Base-by-base conservation (phyloP, 805 yeast genomes). In the Candida chilensis region DNA sequence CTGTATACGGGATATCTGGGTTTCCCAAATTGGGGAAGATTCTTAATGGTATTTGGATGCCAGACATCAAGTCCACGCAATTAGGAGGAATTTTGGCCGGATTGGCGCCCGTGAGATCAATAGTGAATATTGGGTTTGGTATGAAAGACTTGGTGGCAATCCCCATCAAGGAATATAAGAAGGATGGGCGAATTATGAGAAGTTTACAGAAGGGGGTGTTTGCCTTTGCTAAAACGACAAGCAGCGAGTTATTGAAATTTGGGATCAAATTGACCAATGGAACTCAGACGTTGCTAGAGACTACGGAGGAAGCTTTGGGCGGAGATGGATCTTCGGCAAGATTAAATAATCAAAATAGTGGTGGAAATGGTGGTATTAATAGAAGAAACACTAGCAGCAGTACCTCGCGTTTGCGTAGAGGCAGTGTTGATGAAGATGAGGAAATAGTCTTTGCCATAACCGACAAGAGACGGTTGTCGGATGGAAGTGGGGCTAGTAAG, bases 241-340 rank as follows among this genome's bases (percentile, higher is more conserved):
- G 92, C 3, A 81, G 78, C 33, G 96, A 88, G 48, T 52, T 87
- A 20, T 59, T 88, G 27, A 79, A 80, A 41, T 61, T 88, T 27
- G 95, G 96, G 1, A 90, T 83, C 0, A 85, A 81, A 42, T 47
- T 88, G 17, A 88, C 94, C 1, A 79, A 87, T 7, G 96, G 96
- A 0, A 83, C 95, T 0, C 96, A 87, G 44, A 74, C 78, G 0
- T 52, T 84, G 3, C 52, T 88, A 27, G 96, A 87, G 41, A 74
- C 70, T 31, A 78, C 94, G 0, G 96, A 87, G 47, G 81, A 78
- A 39, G 67, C 72, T 5, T 55, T 85, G 24, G 94, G 92, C 5
- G 94, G 94, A 1, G 64, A 64, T 38, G 92, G 90, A 1, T 53
- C 78, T 0, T 50, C 68, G 4, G 71, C 71, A 8, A 52, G 78